Evolutionary conservation across 768 basidiomycete genomes (phyloP).

Genomic region (Pholiota microspora): DNA sequence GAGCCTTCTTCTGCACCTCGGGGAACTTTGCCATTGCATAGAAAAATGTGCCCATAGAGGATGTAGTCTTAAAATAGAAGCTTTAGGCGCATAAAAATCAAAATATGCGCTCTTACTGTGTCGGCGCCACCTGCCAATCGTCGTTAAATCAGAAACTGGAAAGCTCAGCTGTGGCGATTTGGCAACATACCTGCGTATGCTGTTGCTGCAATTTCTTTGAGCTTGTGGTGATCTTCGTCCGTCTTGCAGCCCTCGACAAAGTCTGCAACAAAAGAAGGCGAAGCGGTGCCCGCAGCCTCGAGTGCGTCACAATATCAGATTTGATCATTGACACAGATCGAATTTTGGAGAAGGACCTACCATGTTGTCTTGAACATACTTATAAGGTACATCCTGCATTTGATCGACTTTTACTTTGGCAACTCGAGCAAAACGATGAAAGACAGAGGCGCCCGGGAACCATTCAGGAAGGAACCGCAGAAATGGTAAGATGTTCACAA

Average conservation of each 20-base stretch:
- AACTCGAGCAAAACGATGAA: not conserved
- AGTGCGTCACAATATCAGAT: not conserved
- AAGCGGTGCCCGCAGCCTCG: no score
- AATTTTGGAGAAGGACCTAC: not conserved
- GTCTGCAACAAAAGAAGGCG: not conserved
- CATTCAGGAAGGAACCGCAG: constrained; percentile 17
- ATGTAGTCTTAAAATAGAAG: no score
- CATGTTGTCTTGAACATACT: constrained; percentile 7
- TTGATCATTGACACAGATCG: no score
- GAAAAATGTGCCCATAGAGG: constrained; percentile 16
- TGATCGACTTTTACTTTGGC: constrained; percentile 18
- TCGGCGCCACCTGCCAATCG: no score
- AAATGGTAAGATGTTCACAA: constrained; percentile 15
- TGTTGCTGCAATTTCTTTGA: no score
- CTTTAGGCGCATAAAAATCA: no score
- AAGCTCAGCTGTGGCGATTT: no score
- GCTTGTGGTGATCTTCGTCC: no score
- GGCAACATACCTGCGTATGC: no score
- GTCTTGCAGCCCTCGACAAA: no score
- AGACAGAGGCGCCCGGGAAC: constrained; percentile 16
- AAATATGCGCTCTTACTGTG: no score
- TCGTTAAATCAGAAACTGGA: no score
- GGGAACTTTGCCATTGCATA: constrained; percentile 28
- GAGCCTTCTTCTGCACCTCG: constrained; percentile 27
- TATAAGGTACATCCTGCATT: constrained; percentile 10